Evolutionary conservation across 2,329 filamentous ascomycete genomes (phyloP).

Genomic region (Penicillium sp.): DNA sequence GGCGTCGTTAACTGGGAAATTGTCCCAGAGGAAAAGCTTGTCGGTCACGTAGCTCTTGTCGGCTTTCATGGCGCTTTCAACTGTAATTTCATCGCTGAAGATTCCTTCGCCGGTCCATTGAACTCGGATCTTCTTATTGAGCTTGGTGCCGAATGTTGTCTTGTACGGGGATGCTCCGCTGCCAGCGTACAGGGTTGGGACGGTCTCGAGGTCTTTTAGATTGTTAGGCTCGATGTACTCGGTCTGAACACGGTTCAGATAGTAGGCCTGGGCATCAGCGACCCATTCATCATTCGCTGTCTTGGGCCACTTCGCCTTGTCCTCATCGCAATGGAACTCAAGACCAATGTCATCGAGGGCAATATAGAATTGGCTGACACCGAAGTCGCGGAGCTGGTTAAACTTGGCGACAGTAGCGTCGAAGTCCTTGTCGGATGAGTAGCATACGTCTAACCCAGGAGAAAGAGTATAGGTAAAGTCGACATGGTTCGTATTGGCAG

Average conservation of each 20-base stretch:
- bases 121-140: conserved; percentile 25
- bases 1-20: conserved; percentile 26
- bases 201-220: not conserved
- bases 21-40: conserved; percentile 24
- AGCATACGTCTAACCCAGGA: not conserved
- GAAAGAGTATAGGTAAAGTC: conserved; percentile 1
- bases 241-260: not conserved
- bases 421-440: not conserved
- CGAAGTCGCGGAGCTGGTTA: not conserved
- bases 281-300: not conserved
- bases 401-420: not conserved
- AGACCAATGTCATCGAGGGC: not conserved
- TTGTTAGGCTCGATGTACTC: not conserved
- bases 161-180: not conserved
- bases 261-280: not conserved
- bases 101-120: conserved; percentile 26
- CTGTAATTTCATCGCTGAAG: conserved; percentile 22
- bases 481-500: not conserved
- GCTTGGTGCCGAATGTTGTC: conserved; percentile 18
- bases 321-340: not conserved
- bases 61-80: not conserved
- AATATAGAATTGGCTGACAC: not conserved
- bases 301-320: not conserved
- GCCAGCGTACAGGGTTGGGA: not conserved
- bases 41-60: conserved; percentile 21